Conservation (phyloP, 371 early-diverging fungal genomes). For the Sporodiniella umbellata region DNA sequence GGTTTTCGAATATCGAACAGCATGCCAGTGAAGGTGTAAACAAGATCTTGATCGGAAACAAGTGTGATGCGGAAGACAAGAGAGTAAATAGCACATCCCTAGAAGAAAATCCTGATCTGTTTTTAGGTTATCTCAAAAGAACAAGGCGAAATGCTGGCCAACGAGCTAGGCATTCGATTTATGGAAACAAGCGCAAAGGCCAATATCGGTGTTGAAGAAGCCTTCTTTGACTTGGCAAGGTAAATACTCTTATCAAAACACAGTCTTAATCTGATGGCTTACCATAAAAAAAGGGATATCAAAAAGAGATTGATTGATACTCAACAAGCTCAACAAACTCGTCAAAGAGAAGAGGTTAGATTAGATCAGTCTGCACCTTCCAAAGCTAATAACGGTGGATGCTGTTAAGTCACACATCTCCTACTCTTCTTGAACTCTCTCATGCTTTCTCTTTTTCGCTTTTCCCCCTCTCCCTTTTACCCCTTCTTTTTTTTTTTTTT, state of each 20-base stretch:
- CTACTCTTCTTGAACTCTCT: too few species aligned
- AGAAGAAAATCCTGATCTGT: background rate
- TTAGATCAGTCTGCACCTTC: constrained; percentile 29
- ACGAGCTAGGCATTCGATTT: constrained; percentile 86
- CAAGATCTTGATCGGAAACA: constrained; percentile 99
- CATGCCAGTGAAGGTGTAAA: constrained; percentile 97
- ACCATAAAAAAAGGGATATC: constrained; percentile 32
- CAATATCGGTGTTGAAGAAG: constrained; percentile 96
- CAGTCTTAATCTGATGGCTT: background rate
- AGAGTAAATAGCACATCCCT: constrained; percentile 44
- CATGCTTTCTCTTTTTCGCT: background rate
- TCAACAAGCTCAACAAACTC: constrained; percentile 47
- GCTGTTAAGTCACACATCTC: constrained; percentile 8
- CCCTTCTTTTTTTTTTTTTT: background rate
- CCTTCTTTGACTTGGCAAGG: constrained; percentile 96
- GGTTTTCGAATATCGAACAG: constrained; percentile 98
- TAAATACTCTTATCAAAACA: constrained; percentile 19
- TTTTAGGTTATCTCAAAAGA: constrained; percentile 60
- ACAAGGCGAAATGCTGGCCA: constrained; percentile 84
- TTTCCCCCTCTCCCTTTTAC: background rate
- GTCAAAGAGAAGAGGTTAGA: constrained; percentile 45
- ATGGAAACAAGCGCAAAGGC: constrained; percentile 97
- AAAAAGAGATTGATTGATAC: constrained; percentile 53
- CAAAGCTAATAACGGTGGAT: constrained; percentile 20
- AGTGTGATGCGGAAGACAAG: constrained; percentile 94